Conservation (phyloP, 371 early-diverging fungal genomes). For the Mortierella sp. region DNA sequence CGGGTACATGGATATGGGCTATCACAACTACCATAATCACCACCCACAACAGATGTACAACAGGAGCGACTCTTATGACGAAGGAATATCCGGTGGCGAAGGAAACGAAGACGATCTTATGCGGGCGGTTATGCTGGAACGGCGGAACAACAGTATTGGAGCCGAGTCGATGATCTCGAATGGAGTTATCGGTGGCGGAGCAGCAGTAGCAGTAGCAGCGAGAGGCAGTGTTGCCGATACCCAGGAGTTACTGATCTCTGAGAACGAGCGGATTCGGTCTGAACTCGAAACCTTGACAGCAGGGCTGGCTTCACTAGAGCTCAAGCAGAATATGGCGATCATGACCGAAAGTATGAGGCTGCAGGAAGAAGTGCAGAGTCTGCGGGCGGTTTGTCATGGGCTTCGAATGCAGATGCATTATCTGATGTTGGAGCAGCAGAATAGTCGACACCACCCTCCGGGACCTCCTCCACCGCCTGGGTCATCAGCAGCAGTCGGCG, state of each 20-base stretch:
- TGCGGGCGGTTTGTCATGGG: slow-evolving; percentile 74
- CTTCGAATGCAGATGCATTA: slow-evolving; percentile 80
- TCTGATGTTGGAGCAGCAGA: slow-evolving; percentile 67
- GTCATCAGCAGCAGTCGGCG: slow-evolving; percentile 26
- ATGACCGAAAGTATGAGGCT: slow-evolving; percentile 77
- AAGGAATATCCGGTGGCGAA: slow-evolving; percentile 3
- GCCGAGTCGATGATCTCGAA: slow-evolving; percentile 30
- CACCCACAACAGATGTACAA: background rate
- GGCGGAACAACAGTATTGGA: slow-evolving; percentile 39
- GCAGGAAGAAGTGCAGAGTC: slow-evolving; percentile 78
- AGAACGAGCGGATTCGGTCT: slow-evolving; percentile 66
- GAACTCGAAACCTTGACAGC: slow-evolving; percentile 73
- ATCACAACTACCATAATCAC: slow-evolving; percentile 13
- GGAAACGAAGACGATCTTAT: slow-evolving; percentile 23
- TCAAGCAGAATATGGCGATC: slow-evolving; percentile 78
- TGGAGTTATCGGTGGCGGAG: background rate
- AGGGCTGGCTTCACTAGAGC: slow-evolving; percentile 70
- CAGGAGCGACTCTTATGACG: slow-evolving; percentile 29
- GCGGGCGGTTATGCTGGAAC: slow-evolving; percentile 9
- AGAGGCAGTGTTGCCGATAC: slow-evolving; percentile 22
- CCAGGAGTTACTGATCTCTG: slow-evolving; percentile 61
- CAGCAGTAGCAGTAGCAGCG: background rate
- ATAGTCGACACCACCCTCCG: slow-evolving; percentile 24
- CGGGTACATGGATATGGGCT: slow-evolving; percentile 36
- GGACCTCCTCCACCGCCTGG: slow-evolving; percentile 39